Base-by-base conservation (phyloP, 2,329 filamentous ascomycete species). In the Paradendryphiella salina region DNA sequence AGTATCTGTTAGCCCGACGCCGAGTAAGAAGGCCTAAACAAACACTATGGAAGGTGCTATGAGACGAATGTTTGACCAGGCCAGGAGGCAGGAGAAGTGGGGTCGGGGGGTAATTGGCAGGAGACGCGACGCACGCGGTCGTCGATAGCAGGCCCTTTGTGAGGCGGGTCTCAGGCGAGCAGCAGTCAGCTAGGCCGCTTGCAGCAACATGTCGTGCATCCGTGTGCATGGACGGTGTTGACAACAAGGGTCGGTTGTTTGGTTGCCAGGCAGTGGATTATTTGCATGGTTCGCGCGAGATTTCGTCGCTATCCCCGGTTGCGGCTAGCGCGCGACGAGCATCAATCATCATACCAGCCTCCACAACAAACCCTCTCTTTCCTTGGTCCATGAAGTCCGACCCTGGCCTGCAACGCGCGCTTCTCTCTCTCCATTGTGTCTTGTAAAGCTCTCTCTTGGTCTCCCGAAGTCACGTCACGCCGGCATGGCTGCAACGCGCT, bases 361-460 rank as follows among this genome's bases (percentile, higher is more conserved):
- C 64, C 66, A 64, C 63, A 66, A 63, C 63, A 67, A 64, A 70
- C 52, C 54, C 52, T 52, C 42, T 53, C 47, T 53, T 52, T 51
- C 49, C 60, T 42, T 51, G 57, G 50, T 55, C 55, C 55, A 63
- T 53, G 57, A 56, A 55, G 42, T 46, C 52, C 58, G 47, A 60
- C 55, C 51, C 46, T 56, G 56, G 55, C 57, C 59, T 57, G 56
- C 45, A 52, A 62, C 61, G 56, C 60, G 61, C 56, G 52, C 50
- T 46, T 61, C 67, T 42, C 51, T 69, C 59, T 53, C 56, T 67
- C 64, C 63, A 64, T 70, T 62, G 60, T 50, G 45, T 52, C 56
- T 45, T 49, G 42, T 44, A 57, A 49, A 50, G 50, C 47, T 43
- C 54, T 32, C 34, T 33, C 46, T 47, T 52, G 32, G 45, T 41